Conservation (phyloP, 2,329 filamentous ascomycete genomes). For the Calonectria crousiana region DNA sequence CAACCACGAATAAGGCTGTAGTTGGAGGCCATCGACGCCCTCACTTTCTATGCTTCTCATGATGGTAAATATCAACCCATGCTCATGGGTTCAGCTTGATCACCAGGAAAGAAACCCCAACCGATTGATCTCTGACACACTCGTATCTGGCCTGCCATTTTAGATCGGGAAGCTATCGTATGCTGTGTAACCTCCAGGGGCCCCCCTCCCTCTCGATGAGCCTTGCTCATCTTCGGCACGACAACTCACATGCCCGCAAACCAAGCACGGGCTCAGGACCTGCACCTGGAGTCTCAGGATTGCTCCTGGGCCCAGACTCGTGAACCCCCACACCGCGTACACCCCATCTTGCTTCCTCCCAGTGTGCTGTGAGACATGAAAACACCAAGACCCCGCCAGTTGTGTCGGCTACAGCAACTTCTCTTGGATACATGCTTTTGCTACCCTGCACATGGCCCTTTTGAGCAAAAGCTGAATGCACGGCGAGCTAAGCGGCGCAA, state of each 20-base stretch:
- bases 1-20: background rate
- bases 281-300: background rate
- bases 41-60: background rate
- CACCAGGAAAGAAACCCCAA: background rate
- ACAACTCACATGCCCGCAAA: background rate
- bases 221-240: background rate
- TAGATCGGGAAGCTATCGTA: background rate
- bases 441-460: slow-evolving; percentile 34
- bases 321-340: background rate
- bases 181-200: background rate
- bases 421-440: slow-evolving; percentile 34
- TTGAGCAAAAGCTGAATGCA: slow-evolving; percentile 26
- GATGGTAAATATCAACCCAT: background rate
- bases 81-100: no score
- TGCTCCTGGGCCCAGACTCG: background rate
- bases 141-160: background rate
- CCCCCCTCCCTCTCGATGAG: background rate
- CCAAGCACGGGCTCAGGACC: background rate
- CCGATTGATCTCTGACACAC: background rate
- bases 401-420: slow-evolving; percentile 15
- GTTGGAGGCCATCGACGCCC: background rate
- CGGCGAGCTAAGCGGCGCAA: slow-evolving; percentile 14
- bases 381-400: slow-evolving; percentile 2
- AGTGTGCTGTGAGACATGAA: slow-evolving; percentile 12
- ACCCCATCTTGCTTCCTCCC: background rate